A percentile compares a stretch with the other conserved stretches of the same genome.
phyloP scores from a whole-genome alignment of 1,284 basidiomycete species.

The Puccinia novopanici region DNA sequence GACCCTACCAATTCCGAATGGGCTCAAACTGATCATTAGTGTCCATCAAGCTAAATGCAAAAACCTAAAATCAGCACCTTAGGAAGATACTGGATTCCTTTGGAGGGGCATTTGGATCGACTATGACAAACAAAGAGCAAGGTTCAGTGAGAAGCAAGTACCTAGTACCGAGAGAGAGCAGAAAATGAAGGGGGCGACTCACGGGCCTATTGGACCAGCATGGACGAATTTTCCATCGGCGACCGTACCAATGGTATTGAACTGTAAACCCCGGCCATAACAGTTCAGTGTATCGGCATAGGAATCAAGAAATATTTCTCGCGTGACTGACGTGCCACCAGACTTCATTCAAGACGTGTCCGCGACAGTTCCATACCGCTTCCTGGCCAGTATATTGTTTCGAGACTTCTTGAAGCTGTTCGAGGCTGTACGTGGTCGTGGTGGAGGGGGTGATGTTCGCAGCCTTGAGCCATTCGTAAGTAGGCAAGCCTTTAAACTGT shows the following conservation, averaged over 20 bases:
- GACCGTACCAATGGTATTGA: constrained; percentile 29
- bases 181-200: not conserved
- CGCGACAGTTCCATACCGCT: constrained; percentile 43
- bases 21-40: not conserved
- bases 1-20: constrained; percentile 2
- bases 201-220: constrained; percentile 47
- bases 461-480: constrained; percentile 70
- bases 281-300: not conserved
- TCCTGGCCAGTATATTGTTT: constrained; percentile 38
- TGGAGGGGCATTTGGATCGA: constrained; percentile 41
- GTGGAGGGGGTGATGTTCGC: constrained; percentile 71
- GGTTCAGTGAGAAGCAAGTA: not conserved
- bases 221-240: constrained; percentile 31
- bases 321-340: constrained; percentile 47
- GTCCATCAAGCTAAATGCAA: not conserved
- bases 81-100: constrained; percentile 43
- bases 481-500: constrained; percentile 66
- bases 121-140: not conserved
- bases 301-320: not conserved
- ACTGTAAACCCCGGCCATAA: constrained; percentile 13
- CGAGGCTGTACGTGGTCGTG: constrained; percentile 66
- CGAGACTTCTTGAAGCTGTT: constrained; percentile 62
- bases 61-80: constrained; percentile 22
- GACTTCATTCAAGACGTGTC: constrained; percentile 46
- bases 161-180: not conserved